Percentiles rank a stretch among this genome's conserved stretches.
Conservation (phyloP, 73 alveolate species). For the Uronychia binucleata region DNA sequence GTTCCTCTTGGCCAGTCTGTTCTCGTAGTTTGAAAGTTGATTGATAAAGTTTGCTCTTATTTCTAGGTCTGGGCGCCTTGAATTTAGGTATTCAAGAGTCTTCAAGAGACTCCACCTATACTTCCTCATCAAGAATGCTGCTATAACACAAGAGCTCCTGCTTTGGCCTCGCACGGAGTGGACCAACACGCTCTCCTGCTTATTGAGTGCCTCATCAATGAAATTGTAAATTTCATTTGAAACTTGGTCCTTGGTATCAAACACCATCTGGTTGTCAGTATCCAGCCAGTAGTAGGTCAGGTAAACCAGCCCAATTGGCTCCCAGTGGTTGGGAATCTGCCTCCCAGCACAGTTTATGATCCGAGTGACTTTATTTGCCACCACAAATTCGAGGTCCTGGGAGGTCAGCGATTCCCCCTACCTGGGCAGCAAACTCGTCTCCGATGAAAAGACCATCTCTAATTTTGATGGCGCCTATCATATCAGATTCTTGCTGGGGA, state of each 20-base stretch:
- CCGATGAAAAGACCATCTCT: slow-evolving; percentile 79
- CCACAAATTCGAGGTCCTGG: slow-evolving; percentile 92
- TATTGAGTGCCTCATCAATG: slow-evolving; percentile 70
- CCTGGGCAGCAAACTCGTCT: slow-evolving; percentile 78
- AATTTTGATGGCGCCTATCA: slow-evolving; percentile 79
- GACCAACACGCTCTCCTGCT: slow-evolving; percentile 72
- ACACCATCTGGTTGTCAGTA: slow-evolving; percentile 79
- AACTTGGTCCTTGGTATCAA: slow-evolving; percentile 64
- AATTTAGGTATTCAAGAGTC: slow-evolving; percentile 78
- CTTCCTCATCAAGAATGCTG: slow-evolving; percentile 81
- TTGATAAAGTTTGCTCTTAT: slow-evolving; percentile 77
- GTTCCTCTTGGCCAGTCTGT: slow-evolving; percentile 48
- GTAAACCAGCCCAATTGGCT: slow-evolving; percentile 92
- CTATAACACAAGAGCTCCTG: slow-evolving; percentile 61
- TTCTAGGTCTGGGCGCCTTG: slow-evolving; percentile 85
- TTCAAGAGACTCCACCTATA: slow-evolving; percentile 81
- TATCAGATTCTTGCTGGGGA: slow-evolving; percentile 28
- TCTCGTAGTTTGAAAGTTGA: slow-evolving; percentile 68
- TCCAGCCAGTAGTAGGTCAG: slow-evolving; percentile 94
- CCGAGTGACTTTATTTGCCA: slow-evolving; percentile 96
- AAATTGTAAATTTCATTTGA: slow-evolving; percentile 57
- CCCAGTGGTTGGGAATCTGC: slow-evolving; percentile 93
- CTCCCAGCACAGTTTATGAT: slow-evolving; percentile 95
- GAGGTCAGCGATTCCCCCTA: slow-evolving; percentile 1
- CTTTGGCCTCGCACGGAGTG: slow-evolving; percentile 76